These are phyloP conservation scores for Zea luxurians DNA, from an alignment of 176 grass and related monocot genomes.

Conservation along the genomic window DNA sequence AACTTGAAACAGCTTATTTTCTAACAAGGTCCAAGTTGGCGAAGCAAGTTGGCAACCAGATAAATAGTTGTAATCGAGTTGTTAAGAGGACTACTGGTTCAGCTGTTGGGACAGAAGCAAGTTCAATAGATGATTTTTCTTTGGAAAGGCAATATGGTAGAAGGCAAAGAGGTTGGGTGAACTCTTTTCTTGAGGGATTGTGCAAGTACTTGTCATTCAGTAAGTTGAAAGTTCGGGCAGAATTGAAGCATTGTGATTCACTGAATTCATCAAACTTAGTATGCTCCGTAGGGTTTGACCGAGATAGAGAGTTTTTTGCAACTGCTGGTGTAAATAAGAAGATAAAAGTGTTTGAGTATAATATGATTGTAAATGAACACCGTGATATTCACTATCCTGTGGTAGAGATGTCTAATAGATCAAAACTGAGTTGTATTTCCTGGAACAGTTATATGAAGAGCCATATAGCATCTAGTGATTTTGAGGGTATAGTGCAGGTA, in stretches of 20 bases:
- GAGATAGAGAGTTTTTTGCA: slow-evolving; percentile 94
- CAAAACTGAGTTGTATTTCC: slow-evolving; percentile 91
- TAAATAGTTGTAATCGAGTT: slow-evolving; percentile 38
- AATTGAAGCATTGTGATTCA: slow-evolving; percentile 87
- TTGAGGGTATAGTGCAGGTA: slow-evolving; percentile 98
- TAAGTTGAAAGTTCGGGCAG: slow-evolving; percentile 79
- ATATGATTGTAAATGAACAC: slow-evolving; percentile 88
- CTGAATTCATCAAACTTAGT: slow-evolving; percentile 96
- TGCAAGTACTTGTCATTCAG: slow-evolving; percentile 91
- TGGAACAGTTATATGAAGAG: slow-evolving; percentile 98
- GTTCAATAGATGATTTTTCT: slow-evolving; percentile 81
- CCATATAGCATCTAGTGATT: slow-evolving; percentile 96
- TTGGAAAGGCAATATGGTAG: slow-evolving; percentile 56
- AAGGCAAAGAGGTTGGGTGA: slow-evolving; percentile 71
- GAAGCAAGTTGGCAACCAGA: slow-evolving; percentile 51
- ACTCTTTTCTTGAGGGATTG: slow-evolving; percentile 87
- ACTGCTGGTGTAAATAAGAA: slow-evolving; percentile 99
- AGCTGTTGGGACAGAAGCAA: slow-evolving; percentile 53
- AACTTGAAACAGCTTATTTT: slow-evolving; percentile 91
- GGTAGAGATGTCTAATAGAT: slow-evolving; percentile 93
- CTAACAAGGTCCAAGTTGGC: slow-evolving; percentile 59
- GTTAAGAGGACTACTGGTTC: slow-evolving; percentile 50
- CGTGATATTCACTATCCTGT: slow-evolving; percentile 97
- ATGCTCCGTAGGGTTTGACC: slow-evolving; percentile 91
- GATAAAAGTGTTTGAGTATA: slow-evolving; percentile 97